These are phyloP conservation scores for Fusarium sp. DNA, from an alignment of 2,329 filamentous ascomycete species.

Conservation along the genomic window DNA sequence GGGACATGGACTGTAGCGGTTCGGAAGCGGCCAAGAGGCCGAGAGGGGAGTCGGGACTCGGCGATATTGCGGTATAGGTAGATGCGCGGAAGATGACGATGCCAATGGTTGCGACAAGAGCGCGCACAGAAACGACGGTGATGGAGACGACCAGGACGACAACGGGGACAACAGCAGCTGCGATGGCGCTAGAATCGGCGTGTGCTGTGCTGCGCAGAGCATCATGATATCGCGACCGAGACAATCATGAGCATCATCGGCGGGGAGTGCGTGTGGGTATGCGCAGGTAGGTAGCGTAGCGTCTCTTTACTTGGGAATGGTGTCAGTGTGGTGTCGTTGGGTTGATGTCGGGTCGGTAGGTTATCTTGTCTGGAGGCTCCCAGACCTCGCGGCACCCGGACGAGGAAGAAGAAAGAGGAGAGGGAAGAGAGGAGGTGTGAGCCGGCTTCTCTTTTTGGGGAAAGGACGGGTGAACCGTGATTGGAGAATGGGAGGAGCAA, in stretches of 20 bases:
- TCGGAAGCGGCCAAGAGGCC: slow-evolving; percentile 17
- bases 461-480: slow-evolving; percentile 38
- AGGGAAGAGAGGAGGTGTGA: slow-evolving; percentile 29
- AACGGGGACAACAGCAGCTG: slow-evolving; percentile 33
- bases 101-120: slow-evolving; percentile 23
- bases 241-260: slow-evolving; percentile 49
- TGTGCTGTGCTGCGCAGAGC: slow-evolving; percentile 52
- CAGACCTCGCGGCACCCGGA: slow-evolving; percentile 34
- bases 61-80: slow-evolving; percentile 15
- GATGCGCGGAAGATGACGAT: slow-evolving; percentile 12
- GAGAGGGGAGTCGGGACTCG: slow-evolving; percentile 3
- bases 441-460: slow-evolving; percentile 39
- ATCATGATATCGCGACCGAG: slow-evolving; percentile 57
- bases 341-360: slow-evolving; percentile 16
- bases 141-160: slow-evolving; percentile 11
- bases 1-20: slow-evolving; percentile 43
- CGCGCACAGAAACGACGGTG: slow-evolving; percentile 16
- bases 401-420: slow-evolving; percentile 16
- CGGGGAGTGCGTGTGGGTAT: slow-evolving; percentile 20
- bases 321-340: slow-evolving; percentile 11
- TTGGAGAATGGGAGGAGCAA: slow-evolving; percentile 46
- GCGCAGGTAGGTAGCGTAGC: slow-evolving; percentile 6
- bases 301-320: slow-evolving; percentile 3
- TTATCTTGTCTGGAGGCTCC: slow-evolving; percentile 35
- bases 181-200: slow-evolving; percentile 49